Conservation (phyloP, 257 asterid genomes). For the Salvia hispanica region DNA sequence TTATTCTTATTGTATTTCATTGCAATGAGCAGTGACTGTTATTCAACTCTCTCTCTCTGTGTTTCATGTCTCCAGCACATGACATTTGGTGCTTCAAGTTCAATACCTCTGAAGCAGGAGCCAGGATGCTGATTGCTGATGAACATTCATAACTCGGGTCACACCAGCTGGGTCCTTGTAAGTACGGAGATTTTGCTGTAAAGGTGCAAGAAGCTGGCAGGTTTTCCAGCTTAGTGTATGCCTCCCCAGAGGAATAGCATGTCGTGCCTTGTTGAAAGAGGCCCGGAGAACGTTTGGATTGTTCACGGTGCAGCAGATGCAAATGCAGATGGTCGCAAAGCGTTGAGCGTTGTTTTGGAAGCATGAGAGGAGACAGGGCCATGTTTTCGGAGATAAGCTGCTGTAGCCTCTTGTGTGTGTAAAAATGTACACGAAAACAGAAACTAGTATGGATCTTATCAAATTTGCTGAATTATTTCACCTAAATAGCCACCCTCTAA, state of each 20-base stretch:
- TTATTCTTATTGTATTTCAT: background rate
- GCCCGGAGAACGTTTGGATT: conserved; percentile 33
- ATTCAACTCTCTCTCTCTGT: background rate
- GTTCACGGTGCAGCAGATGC: conserved; percentile 36
- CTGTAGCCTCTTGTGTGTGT: conserved; percentile 18
- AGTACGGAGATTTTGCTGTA: too few species aligned
- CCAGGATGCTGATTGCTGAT: conserved; percentile 73
- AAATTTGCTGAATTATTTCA: background rate
- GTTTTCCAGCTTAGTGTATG: conserved; percentile 7
- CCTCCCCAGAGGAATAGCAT: conserved; percentile 5
- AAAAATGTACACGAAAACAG: conserved; percentile 18
- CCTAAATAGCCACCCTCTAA: background rate
- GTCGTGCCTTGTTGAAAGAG: background rate
- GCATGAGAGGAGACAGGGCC: conserved; percentile 22
- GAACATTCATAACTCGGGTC: conserved; percentile 27
- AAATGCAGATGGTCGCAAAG: conserved; percentile 25
- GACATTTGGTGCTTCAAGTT: conserved; percentile 54
- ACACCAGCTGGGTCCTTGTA: conserved; percentile 12
- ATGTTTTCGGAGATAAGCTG: conserved; percentile 14
- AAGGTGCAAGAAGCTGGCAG: too few species aligned
- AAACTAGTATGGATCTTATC: conserved; percentile 19
- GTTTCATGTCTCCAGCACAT: conserved; percentile 40
- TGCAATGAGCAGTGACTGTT: background rate
- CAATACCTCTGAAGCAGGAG: conserved; percentile 67
- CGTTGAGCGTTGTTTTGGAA: conserved; percentile 16